Evolutionary conservation across 176 grass and related monocot species (phyloP).

Genomic region (Typha latifolia): DNA sequence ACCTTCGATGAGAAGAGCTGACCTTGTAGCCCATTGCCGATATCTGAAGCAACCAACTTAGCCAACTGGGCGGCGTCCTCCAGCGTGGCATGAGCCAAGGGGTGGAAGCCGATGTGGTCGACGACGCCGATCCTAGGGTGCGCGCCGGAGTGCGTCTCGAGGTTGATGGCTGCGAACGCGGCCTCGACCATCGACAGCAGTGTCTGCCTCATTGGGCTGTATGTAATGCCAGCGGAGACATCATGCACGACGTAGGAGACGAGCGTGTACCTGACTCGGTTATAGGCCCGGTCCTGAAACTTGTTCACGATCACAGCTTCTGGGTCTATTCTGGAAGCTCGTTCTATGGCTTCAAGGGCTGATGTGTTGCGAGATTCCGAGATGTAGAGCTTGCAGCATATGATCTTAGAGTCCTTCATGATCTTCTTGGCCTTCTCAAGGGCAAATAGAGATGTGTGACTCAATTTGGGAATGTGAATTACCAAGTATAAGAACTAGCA

Average conservation of each 20-base stretch:
- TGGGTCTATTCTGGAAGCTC: constrained; percentile 27
- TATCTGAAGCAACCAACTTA: constrained; percentile 29
- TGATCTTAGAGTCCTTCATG: constrained; percentile 23
- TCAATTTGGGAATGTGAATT: too few species aligned
- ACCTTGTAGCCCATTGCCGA: constrained; percentile 57
- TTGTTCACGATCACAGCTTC: constrained; percentile 39
- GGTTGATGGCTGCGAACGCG: constrained; percentile 46
- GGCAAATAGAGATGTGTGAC: too few species aligned
- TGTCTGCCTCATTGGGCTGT: constrained; percentile 33
- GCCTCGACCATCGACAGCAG: constrained; percentile 40
- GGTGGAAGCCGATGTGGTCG: constrained; percentile 73
- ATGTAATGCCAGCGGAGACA: constrained; percentile 5
- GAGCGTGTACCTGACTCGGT: constrained; percentile 62
- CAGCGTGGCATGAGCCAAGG: constrained; percentile 31
- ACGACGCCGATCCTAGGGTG: constrained; percentile 75
- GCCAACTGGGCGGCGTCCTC: constrained; percentile 42
- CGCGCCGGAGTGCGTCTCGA: constrained; percentile 39
- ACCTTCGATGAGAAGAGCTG: too few species aligned
- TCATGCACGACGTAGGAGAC: constrained; percentile 31
- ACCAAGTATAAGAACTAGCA: too few species aligned
- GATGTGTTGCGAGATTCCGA: constrained; percentile 44
- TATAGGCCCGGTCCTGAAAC: constrained; percentile 48
- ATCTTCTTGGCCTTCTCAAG: constrained; percentile 6
- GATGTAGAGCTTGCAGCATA: constrained; percentile 75
- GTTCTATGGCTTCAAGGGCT: constrained; percentile 30